Evolutionary conservation across 441 rosid genomes (phyloP).

Genomic region (Manihot esculenta): DNA sequence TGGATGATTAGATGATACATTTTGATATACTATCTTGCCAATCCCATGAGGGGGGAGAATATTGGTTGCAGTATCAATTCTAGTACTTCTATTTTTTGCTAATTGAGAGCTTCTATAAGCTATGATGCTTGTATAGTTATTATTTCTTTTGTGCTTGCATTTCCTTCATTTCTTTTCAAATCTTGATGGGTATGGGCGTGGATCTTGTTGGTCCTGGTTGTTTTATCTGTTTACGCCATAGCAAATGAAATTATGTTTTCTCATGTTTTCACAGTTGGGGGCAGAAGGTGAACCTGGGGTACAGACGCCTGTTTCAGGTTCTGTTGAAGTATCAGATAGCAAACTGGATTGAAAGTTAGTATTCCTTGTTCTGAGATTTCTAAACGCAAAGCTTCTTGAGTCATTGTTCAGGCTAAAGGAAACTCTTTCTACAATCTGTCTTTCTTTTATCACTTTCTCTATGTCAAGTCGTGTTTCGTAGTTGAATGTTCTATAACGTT

Average conservation of each 20-base stretch:
- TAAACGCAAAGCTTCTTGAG: background rate
- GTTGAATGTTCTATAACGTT: background rate
- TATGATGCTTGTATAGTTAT: background rate
- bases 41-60: background rate
- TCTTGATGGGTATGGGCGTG: background rate
- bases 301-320: conserved; percentile 4
- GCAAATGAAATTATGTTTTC: background rate
- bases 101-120: background rate
- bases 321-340: background rate
- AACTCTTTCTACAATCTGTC: background rate
- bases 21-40: background rate
- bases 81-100: background rate
- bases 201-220: background rate
- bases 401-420: background rate
- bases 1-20: background rate
- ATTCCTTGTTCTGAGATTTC: background rate
- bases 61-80: background rate
- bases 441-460: background rate
- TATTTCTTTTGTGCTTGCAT: background rate
- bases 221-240: background rate
- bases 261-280: conserved; percentile 2
- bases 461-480: background rate
- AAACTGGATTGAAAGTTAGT: conserved; percentile 1
- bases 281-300: conserved; percentile 5
- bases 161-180: background rate